Evolutionary conservation across 768 basidiomycete species (phyloP).

Genomic region (Boletus subparvulus): DNA sequence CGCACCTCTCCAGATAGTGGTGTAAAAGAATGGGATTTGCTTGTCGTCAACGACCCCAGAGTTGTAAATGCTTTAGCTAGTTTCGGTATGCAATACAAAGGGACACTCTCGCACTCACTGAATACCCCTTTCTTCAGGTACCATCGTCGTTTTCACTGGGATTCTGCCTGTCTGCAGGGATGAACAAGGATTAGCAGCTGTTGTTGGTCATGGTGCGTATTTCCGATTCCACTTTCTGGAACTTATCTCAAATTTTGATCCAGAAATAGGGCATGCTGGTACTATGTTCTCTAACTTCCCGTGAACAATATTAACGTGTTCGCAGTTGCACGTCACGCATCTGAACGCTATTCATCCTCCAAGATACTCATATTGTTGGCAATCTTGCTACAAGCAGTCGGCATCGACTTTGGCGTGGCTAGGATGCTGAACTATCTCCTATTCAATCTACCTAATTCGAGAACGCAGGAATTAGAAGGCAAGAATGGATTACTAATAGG

Average conservation of each 20-base stretch:
- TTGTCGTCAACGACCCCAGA: constrained; percentile 72
- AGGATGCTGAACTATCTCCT: constrained; percentile 48
- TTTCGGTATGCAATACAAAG: constrained; percentile 47
- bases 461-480: constrained; percentile 83
- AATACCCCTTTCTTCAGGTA: constrained; percentile 39
- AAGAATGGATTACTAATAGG: not conserved
- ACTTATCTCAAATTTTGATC: not conserved
- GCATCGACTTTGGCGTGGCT: constrained; percentile 56
- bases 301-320: constrained; percentile 9
- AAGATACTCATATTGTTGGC: constrained; percentile 43
- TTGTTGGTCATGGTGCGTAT: constrained; percentile 74
- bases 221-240: not conserved
- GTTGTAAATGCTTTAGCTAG: constrained; percentile 77
- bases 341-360: constrained; percentile 44
- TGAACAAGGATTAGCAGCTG: constrained; percentile 80
- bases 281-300: constrained; percentile 10
- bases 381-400: constrained; percentile 45
- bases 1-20: constrained; percentile 16
- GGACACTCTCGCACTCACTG: not conserved
- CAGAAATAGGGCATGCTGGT: constrained; percentile 84
- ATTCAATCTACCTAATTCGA: constrained; percentile 77
- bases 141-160: constrained; percentile 87
- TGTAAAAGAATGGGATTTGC: constrained; percentile 58
- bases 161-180: constrained; percentile 76
- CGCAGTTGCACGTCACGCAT: constrained; percentile 56